phyloP scores from a whole-genome alignment of 441 rosid species.

The Mallotus repandus region DNA sequence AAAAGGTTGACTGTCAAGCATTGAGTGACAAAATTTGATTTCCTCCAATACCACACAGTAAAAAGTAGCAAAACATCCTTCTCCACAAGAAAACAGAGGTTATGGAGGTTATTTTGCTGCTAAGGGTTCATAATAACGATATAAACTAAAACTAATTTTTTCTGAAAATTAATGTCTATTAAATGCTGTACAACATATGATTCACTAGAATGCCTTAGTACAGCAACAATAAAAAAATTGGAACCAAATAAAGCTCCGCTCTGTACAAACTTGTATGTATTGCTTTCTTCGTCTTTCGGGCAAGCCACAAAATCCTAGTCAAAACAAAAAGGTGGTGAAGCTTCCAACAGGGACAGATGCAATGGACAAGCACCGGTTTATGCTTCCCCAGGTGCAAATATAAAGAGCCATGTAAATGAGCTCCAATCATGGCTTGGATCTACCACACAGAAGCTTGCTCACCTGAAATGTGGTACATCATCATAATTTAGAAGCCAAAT shows the following conservation, averaged over 20 bases:
- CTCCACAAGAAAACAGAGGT: constrained; percentile 19
- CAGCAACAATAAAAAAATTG: constrained; percentile 19
- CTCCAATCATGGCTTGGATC: constrained; percentile 7
- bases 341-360: neutral
- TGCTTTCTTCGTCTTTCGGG: constrained; percentile 13
- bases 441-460: constrained; percentile 17
- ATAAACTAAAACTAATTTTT: constrained; percentile 16
- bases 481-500: neutral
- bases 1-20: neutral
- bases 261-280: constrained; percentile 30
- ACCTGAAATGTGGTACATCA: constrained; percentile 29
- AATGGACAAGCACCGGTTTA: neutral
- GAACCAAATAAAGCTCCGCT: constrained; percentile 20
- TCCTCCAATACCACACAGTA: constrained; percentile 13
- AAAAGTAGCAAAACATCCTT: constrained; percentile 1
- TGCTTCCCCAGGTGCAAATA: constrained; percentile 10
- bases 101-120: constrained; percentile 3
- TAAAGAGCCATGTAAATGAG: neutral
- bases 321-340: neutral
- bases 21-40: constrained; percentile 15
- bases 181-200: constrained; percentile 29
- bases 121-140: constrained; percentile 18
- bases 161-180: constrained; percentile 16
- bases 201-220: constrained; percentile 18
- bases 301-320: constrained; percentile 10